A percentile compares a stretch with the other conserved stretches of the same genome.
Conservation (phyloP, 257 asterid genomes). For the Marsdenia floribunda region DNA sequence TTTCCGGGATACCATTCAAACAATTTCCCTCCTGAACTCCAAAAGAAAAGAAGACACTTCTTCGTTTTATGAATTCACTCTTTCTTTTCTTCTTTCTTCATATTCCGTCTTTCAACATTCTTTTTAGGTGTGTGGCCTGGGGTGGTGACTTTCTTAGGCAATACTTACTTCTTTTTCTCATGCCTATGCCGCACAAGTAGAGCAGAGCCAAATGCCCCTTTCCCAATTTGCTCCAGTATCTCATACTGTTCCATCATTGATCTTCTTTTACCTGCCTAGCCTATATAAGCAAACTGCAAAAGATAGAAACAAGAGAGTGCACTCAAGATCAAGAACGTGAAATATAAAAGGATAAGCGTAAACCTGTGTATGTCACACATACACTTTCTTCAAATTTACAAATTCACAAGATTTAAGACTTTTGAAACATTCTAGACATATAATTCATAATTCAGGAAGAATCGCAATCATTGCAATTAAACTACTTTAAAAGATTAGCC, state of each 20-base stretch:
- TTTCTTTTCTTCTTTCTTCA: not conserved
- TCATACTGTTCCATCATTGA: constrained; percentile 73
- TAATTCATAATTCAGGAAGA: constrained; percentile 2
- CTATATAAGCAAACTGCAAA: not conserved
- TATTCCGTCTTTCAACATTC: not conserved
- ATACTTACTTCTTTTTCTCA: constrained; percentile 76
- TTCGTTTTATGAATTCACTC: not conserved
- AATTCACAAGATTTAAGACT: not conserved
- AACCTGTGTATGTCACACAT: not conserved
- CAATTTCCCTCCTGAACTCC: not conserved
- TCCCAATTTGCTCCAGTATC: constrained; percentile 83
- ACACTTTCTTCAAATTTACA: not conserved
- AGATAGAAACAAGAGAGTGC: constrained; percentile 13
- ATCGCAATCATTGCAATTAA: not conserved
- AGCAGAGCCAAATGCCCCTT: constrained; percentile 95
- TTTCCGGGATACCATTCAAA: not conserved
- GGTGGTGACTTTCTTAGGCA: not conserved
- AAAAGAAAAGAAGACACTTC: not conserved
- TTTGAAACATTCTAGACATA: not conserved
- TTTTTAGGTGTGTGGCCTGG: not conserved
- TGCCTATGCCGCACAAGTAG: constrained; percentile 76
- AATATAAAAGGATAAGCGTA: not conserved
- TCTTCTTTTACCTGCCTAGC: constrained; percentile 13
- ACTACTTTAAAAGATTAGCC: no score
- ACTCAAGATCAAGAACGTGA: constrained; percentile 10